phyloP scores from a whole-genome alignment of 768 basidiomycete species.

The Phlegmacium glaucopus region DNA sequence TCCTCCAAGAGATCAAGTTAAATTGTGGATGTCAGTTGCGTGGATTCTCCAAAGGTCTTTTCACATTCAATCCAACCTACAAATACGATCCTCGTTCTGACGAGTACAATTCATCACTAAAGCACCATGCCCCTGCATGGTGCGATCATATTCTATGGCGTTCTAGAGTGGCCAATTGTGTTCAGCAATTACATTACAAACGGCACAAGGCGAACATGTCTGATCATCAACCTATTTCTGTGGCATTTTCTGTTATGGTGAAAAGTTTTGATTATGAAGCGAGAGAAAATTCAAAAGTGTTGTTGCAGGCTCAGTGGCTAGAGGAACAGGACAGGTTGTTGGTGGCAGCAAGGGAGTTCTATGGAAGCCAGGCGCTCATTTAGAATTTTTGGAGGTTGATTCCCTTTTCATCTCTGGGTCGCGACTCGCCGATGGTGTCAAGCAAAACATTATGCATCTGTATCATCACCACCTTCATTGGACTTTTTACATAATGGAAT shows the following conservation, averaged over 20 bases:
- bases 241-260: constrained; percentile 68
- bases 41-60: constrained; percentile 75
- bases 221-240: constrained; percentile 88
- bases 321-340: constrained; percentile 41
- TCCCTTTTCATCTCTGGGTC: too few relatives aligned
- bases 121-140: constrained; percentile 90
- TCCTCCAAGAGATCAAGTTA: constrained; percentile 81
- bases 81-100: constrained; percentile 83
- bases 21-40: constrained; percentile 89
- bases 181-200: constrained; percentile 66
- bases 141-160: constrained; percentile 93
- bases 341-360: constrained; percentile 37
- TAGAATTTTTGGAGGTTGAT: too few relatives aligned
- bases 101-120: constrained; percentile 87
- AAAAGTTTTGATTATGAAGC: constrained; percentile 65
- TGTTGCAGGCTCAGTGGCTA: constrained; percentile 56
- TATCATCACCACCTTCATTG: too few relatives aligned
- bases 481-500: too few relatives aligned
- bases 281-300: constrained; percentile 51
- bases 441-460: too few relatives aligned
- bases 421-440: too few relatives aligned
- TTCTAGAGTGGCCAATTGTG: constrained; percentile 49
- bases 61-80: constrained; percentile 88
- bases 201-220: constrained; percentile 87
- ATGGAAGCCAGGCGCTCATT: constrained; percentile 29